A percentile compares a stretch with the other conserved stretches of the same genome.
These are phyloP conservation scores for Arthrinium puccinioides DNA, from an alignment of 2,329 filamentous ascomycete species.

Conservation along the genomic window DNA sequence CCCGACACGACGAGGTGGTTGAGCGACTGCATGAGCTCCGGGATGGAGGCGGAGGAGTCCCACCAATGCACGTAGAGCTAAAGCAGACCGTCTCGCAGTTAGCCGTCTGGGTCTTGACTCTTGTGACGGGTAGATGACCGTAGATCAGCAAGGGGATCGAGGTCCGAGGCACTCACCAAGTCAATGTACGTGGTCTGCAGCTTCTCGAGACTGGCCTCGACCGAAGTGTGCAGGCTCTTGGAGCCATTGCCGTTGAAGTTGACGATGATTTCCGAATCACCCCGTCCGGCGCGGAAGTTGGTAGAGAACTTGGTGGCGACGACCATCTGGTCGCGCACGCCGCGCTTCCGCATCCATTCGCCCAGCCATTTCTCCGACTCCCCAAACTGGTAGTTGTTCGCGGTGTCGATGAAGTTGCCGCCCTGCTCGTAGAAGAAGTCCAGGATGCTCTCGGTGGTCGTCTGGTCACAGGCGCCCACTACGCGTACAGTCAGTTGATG, in stretches of 20 bases:
- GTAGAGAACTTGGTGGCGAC: conserved; percentile 50
- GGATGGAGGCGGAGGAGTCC: conserved; percentile 33
- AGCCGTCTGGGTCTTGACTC: too few relatives aligned
- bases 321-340: conserved; percentile 45
- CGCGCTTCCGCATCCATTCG: conserved; percentile 44
- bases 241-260: conserved; percentile 50
- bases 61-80: conserved; percentile 38
- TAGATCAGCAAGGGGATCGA: too few relatives aligned
- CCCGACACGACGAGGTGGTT: conserved; percentile 32
- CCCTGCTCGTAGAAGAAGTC: conserved; percentile 49
- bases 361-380: conserved; percentile 51
- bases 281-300: conserved; percentile 32
- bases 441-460: conserved; percentile 46
- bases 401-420: conserved; percentile 64
- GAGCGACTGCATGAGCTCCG: conserved; percentile 34
- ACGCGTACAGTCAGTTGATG: too few relatives aligned
- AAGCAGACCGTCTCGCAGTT: too few relatives aligned
- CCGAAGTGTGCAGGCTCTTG: conserved; percentile 47
- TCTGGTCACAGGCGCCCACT: conserved; percentile 50
- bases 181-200: conserved; percentile 54
- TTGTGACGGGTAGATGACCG: too few relatives aligned
- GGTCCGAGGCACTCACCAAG: too few relatives aligned
- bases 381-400: conserved; percentile 50
- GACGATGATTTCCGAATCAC: conserved; percentile 26
- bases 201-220: conserved; percentile 47